Evolutionary conservation across 306 rosid genomes (phyloP).

Genomic region (Ziziphus jujuba): DNA sequence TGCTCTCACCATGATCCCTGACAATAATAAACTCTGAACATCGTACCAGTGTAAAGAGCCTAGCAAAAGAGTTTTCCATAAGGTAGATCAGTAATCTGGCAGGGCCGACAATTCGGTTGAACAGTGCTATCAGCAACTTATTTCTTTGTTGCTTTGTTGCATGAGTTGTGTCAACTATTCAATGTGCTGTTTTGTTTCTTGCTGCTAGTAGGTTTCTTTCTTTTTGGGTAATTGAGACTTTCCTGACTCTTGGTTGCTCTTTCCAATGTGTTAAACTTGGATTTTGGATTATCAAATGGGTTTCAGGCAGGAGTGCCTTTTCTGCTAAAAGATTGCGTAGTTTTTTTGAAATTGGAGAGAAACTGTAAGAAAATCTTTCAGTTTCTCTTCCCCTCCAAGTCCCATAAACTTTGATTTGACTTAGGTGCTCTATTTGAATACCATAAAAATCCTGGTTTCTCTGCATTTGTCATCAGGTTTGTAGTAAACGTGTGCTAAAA

Average conservation of each 20-base stretch:
- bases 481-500: slow-evolving; percentile 40
- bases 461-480: slow-evolving; percentile 36
- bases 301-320: slow-evolving; percentile 61
- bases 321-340: slow-evolving; percentile 66
- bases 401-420: neutral
- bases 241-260: neutral
- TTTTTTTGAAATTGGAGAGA: slow-evolving; percentile 61
- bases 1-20: neutral
- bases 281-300: slow-evolving; percentile 56
- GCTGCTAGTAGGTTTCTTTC: neutral
- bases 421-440: neutral
- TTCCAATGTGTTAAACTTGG: slow-evolving; percentile 19
- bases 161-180: neutral
- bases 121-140: no score
- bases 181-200: neutral
- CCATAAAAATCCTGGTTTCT: neutral
- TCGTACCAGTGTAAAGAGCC: no score
- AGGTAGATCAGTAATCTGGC: no score
- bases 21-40: no score
- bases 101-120: no score
- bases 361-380: slow-evolving; percentile 27
- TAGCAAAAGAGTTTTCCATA: no score
- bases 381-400: neutral
- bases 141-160: neutral
- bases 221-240: neutral